Evolutionary conservation across 768 basidiomycete species (phyloP).

Genomic region (Mycena floridula): DNA sequence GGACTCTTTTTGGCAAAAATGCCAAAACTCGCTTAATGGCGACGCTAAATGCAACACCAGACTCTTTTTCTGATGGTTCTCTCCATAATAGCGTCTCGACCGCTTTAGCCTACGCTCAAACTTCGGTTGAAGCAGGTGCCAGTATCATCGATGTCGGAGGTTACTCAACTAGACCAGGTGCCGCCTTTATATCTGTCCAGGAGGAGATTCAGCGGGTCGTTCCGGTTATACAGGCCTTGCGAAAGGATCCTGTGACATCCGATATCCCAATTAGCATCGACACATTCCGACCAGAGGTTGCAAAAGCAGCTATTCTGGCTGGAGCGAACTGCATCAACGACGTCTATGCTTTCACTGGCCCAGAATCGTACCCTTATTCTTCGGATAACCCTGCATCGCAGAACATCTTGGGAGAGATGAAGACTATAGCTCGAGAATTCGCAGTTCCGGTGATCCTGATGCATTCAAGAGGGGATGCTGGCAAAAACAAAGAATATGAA

Average conservation of each 20-base stretch:
- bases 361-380: slow-evolving; percentile 31
- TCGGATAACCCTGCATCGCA: slow-evolving; percentile 25
- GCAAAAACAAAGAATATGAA: slow-evolving; percentile 60
- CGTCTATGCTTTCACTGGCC: slow-evolving; percentile 75
- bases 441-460: slow-evolving; percentile 84
- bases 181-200: slow-evolving; percentile 53
- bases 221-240: slow-evolving; percentile 60
- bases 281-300: slow-evolving; percentile 83
- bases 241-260: slow-evolving; percentile 19
- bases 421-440: slow-evolving; percentile 51
- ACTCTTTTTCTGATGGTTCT: slow-evolving; percentile 92
- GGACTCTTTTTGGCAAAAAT: slow-evolving; percentile 25
- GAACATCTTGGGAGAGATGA: slow-evolving; percentile 53
- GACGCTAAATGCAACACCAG: slow-evolving; percentile 89
- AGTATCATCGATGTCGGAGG: slow-evolving; percentile 91
- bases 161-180: slow-evolving; percentile 85
- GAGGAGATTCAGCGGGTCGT: slow-evolving; percentile 74
- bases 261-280: slow-evolving; percentile 71
- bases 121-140: slow-evolving; percentile 51
- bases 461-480: slow-evolving; percentile 89
- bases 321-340: slow-evolving; percentile 96
- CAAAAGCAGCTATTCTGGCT: slow-evolving; percentile 62
- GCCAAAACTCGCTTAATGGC: slow-evolving; percentile 75
- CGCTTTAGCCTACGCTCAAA: slow-evolving; percentile 47
- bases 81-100: slow-evolving; percentile 42